These are phyloP conservation scores for Pelargonium nanum DNA, from an alignment of 345 rosid genomes.

Conservation along the genomic window DNA sequence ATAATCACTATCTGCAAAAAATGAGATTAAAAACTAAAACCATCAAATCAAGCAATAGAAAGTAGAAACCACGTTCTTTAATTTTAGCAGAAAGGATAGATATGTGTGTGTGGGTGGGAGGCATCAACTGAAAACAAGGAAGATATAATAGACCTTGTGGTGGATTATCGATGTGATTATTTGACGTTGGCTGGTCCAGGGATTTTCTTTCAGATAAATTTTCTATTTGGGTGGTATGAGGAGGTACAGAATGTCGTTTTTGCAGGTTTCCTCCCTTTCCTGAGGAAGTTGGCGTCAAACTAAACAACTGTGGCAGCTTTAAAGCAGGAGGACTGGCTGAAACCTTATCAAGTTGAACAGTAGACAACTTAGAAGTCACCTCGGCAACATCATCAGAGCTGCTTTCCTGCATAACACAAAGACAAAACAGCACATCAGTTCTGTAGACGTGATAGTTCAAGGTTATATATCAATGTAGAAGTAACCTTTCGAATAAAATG, in stretches of 20 bases:
- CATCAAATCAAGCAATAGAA: slow-evolving; percentile 9
- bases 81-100: slow-evolving; percentile 4
- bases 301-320: slow-evolving; percentile 89
- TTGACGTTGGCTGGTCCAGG: slow-evolving; percentile 40
- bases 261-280: slow-evolving; percentile 70
- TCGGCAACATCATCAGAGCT: slow-evolving; percentile 59
- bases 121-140: slow-evolving; percentile 1
- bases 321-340: slow-evolving; percentile 63
- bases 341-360: slow-evolving; percentile 67
- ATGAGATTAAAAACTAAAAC: slow-evolving; percentile 12
- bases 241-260: slow-evolving; percentile 46
- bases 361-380: slow-evolving; percentile 57
- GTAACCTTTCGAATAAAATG: slow-evolving; percentile 6
- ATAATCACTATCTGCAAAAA: slow-evolving; percentile 54
- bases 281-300: slow-evolving; percentile 82
- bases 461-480: neutral
- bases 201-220: slow-evolving; percentile 46
- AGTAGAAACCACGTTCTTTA: too few relatives aligned
- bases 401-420: slow-evolving; percentile 47
- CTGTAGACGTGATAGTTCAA: neutral
- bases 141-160: slow-evolving; percentile 47
- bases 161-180: slow-evolving; percentile 35
- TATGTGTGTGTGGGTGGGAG: neutral
- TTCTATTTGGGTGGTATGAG: slow-evolving; percentile 55
- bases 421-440: neutral